Evolutionary conservation across 768 basidiomycete genomes (phyloP), one percentile per base, ranked within the genome.

Genomic region (Lactifluus echinatus): DNA sequence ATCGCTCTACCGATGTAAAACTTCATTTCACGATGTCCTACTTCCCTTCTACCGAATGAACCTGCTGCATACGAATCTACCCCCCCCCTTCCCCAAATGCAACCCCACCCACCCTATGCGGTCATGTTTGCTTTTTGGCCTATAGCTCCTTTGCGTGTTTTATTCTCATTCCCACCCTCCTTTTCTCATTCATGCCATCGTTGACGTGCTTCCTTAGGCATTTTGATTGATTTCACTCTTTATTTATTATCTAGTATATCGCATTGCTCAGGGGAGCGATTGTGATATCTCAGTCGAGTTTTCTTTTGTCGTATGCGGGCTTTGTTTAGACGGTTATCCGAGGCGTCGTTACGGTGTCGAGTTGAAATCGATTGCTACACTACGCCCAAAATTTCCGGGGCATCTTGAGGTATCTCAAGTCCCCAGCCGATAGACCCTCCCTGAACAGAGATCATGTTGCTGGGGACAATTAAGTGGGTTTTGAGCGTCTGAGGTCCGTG

Each of bases 1-100:
- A 59, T 50, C 31, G 34, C 34, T 37, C 19, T 45, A 50, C 33
- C 26, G 44, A 54, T 59, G 58, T 59, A 59, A 59, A 44, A 50
- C 36, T 29, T 39, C 47, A 2, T 21, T 47, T 53, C 26, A 19
- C 34, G 36, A 51, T 47, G 29, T 24, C 4, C 15, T 17, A 42
- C 29, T 33, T 19, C 33, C 31, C 33, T 17, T 33, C 40, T 7
- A n/a, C 7, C 10, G 34, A 37, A 52, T 44, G 10, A 14, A 19
- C 24, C 17, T n/a, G n/a, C n/a, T n/a, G n/a, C 29, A 15, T 23
- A 11, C 37, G 31, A 31, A 31, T 31, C 31, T 10, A 5, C 31
- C 4, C 12, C 31, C 10, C 31, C 4, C 12, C 42, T 53, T 33
- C 15, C 7, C 34, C 12, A n/a, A n/a, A n/a, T n/a, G n/a, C n/a